A percentile compares a stretch with the other conserved stretches of the same genome.
Conservation (phyloP, 495 filamentous ascomycete species). For the Saxispiralis lemnorum region DNA sequence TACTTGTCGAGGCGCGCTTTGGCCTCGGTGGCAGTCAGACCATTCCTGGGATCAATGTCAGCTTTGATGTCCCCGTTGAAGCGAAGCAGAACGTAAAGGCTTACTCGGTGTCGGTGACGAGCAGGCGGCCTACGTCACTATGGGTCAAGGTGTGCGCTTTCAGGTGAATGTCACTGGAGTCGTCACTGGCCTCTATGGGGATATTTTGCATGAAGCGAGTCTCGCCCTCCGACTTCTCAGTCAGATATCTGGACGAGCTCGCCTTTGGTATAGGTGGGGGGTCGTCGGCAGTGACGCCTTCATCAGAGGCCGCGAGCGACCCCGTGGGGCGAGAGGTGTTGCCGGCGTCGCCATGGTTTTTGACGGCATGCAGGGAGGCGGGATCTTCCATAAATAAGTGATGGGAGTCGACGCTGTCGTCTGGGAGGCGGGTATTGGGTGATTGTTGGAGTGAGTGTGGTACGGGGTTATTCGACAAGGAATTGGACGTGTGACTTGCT, state of each 20-base stretch:
- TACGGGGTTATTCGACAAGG: not conserved
- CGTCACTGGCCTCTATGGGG: not conserved
- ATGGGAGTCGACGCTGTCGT: not conserved
- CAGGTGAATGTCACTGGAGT: not conserved
- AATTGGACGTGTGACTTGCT: no score
- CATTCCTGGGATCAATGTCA: not conserved
- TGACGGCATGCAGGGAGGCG: constrained; percentile 2
- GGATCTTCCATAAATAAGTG: constrained; percentile 10
- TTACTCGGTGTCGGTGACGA: constrained; percentile 1
- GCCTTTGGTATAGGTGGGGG: constrained; percentile 8
- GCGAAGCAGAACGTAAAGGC: not conserved
- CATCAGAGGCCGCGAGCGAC: not conserved
- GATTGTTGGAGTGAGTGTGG: not conserved
- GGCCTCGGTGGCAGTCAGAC: constrained; percentile 1
- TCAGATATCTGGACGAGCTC: constrained; percentile 10
- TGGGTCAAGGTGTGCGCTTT: constrained; percentile 1
- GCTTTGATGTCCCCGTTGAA: not conserved
- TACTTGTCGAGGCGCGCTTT: not conserved
- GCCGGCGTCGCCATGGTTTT: constrained; percentile 1
- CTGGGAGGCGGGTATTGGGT: no score
- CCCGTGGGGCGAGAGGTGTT: not conserved
- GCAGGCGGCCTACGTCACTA: not conserved
- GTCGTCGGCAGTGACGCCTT: constrained; percentile 4
- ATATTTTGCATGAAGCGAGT: constrained; percentile 2
- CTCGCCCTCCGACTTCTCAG: constrained; percentile 9